phyloP scores from a whole-genome alignment of 2,329 filamentous ascomycete genomes.

The Fusarium chuoi region DNA sequence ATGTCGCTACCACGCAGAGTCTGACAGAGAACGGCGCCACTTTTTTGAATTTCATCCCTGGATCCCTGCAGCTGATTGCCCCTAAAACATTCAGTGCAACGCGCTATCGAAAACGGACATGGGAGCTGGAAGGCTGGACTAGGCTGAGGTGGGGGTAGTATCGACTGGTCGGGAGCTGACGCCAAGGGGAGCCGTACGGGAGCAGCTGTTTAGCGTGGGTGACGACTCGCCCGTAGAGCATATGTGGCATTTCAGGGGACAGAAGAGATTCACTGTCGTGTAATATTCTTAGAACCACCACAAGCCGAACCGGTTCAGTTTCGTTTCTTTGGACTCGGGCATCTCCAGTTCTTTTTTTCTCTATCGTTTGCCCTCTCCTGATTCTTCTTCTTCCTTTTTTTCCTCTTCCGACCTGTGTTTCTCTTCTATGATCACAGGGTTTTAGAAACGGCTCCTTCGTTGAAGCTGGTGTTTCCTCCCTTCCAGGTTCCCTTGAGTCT shows the following conservation, averaged over 20 bases:
- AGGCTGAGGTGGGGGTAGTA: conserved; percentile 38
- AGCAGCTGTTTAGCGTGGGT: conserved; percentile 34
- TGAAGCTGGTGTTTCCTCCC: conserved; percentile 40
- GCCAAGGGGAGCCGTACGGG: conserved; percentile 32
- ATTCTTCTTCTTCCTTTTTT: conserved; percentile 21
- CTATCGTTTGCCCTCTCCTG: conserved; percentile 26
- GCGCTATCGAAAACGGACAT: conserved; percentile 25
- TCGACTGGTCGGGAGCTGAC: conserved; percentile 39
- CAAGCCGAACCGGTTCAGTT: conserved; percentile 28
- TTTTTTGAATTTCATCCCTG: not conserved
- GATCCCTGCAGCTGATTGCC: conserved; percentile 37
- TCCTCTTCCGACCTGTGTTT: conserved; percentile 27
- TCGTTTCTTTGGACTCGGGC: conserved; percentile 39
- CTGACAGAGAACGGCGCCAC: not conserved
- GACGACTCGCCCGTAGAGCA: conserved; percentile 37
- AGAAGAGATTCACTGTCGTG: conserved; percentile 21
- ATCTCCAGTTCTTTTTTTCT: conserved; percentile 29
- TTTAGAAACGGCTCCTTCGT: conserved; percentile 41
- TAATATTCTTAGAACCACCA: conserved; percentile 42
- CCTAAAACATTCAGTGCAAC: conserved; percentile 38
- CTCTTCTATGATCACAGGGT: conserved; percentile 18
- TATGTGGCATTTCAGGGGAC: conserved; percentile 49
- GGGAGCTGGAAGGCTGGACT: conserved; percentile 29
- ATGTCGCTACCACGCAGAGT: not conserved
- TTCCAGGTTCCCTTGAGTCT: conserved; percentile 45